Conservation (phyloP, 2,329 filamentous ascomycete genomes). For the Aureobasidium uvarum region DNA sequence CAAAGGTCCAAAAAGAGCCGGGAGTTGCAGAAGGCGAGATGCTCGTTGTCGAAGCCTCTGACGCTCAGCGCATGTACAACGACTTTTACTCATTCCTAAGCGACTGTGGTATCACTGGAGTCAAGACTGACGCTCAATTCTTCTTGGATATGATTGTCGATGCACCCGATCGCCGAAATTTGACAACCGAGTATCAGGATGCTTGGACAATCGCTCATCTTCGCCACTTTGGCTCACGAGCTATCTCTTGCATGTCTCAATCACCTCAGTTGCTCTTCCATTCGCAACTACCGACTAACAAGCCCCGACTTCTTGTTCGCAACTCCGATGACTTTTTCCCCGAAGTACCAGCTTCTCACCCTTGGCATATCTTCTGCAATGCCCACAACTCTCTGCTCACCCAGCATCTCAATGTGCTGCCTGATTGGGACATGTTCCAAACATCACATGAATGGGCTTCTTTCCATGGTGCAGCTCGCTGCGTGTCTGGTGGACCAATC, state of each 20-base stretch:
- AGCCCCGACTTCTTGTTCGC: constrained; percentile 70
- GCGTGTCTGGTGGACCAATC: constrained; percentile 85
- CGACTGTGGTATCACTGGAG: constrained; percentile 72
- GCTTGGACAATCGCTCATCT: constrained; percentile 79
- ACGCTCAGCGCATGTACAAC: constrained; percentile 74
- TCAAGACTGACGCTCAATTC: constrained; percentile 93
- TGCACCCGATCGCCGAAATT: constrained; percentile 65
- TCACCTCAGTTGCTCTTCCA: constrained; percentile 83
- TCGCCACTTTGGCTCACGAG: constrained; percentile 71
- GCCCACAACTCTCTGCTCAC: constrained; percentile 84
- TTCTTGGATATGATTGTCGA: constrained; percentile 73
- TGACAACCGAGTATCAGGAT: constrained; percentile 76
- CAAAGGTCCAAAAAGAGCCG: constrained; percentile 55
- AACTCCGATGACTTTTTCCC: constrained; percentile 96
- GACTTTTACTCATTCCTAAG: constrained; percentile 87
- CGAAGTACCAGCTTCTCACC: constrained; percentile 71
- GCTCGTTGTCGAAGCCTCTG: constrained; percentile 69
- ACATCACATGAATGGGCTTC: constrained; percentile 67
- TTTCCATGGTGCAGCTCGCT: constrained; percentile 88
- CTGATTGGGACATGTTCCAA: constrained; percentile 79
- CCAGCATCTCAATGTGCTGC: constrained; percentile 79
- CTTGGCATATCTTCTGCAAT: constrained; percentile 95
- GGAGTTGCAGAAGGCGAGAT: constrained; percentile 64
- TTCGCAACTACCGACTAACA: constrained; percentile 73
- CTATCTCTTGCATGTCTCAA: constrained; percentile 94